Evolutionary conservation across 2,329 filamentous ascomycete species (phyloP).

Genomic region (Thielaviopsis populi): DNA sequence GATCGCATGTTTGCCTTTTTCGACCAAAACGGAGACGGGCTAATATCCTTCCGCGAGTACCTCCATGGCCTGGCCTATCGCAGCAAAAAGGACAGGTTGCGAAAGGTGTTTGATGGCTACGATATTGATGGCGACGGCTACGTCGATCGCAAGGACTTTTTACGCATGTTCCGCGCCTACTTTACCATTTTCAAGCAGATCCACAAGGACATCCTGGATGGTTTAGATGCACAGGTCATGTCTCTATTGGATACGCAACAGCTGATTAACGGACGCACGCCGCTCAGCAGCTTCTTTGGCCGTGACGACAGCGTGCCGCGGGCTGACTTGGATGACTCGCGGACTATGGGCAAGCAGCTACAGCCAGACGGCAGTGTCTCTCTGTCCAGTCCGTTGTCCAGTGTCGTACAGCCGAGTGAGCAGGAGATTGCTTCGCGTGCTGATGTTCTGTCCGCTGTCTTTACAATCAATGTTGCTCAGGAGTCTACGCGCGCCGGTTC

Average conservation of each 20-base stretch:
- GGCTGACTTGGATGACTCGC: conserved; percentile 41
- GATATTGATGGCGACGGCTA: conserved; percentile 82
- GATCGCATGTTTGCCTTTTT: conserved; percentile 97
- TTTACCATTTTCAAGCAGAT: conserved; percentile 84
- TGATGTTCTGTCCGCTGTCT: conserved; percentile 42
- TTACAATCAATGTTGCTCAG: conserved; percentile 22
- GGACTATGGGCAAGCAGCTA: conserved; percentile 51
- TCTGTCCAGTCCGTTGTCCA: conserved; percentile 41
- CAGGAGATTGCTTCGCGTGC: conserved; percentile 46
- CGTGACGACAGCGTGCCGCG: conserved; percentile 54
- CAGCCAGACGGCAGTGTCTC: conserved; percentile 49
- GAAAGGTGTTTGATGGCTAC: conserved; percentile 71
- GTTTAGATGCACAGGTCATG: conserved; percentile 62
- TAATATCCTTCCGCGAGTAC: conserved; percentile 90
- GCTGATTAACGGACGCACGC: conserved; percentile 58
- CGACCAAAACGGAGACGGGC: conserved; percentile 72
- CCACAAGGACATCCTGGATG: conserved; percentile 67
- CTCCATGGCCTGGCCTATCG: conserved; percentile 62
- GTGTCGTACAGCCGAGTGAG: conserved; percentile 43
- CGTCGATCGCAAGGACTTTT: conserved; percentile 70
- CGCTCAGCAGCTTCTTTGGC: conserved; percentile 59
- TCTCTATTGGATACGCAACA: conserved; percentile 62
- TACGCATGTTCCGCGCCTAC: conserved; percentile 83
- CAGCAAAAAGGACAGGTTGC: conserved; percentile 52
- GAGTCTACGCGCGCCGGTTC: conserved; percentile 7